A percentile compares a stretch with the other conserved stretches of the same genome.
Evolutionary conservation across 495 filamentous ascomycete genomes (phyloP).

Genomic region (Xylaria grammica): DNA sequence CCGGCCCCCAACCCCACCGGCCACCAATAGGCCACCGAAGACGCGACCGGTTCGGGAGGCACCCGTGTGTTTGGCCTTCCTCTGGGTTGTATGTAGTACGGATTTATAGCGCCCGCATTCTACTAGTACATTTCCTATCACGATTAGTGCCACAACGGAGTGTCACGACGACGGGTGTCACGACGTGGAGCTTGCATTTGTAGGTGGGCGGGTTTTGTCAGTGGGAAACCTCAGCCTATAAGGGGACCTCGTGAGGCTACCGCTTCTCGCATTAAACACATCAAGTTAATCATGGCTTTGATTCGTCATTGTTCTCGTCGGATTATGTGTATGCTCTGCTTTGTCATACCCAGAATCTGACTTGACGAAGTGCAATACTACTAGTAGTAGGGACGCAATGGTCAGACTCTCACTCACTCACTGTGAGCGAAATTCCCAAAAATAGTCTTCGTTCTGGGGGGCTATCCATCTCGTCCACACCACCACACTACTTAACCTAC

Average conservation of each 20-base stretch:
- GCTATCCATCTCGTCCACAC: background rate
- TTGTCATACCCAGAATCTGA: background rate
- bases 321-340: background rate
- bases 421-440: constrained; percentile 12
- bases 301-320: background rate
- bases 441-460: constrained; percentile 24
- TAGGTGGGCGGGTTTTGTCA: background rate
- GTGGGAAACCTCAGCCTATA: background rate
- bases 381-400: background rate
- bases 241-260: background rate
- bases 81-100: background rate
- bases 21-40: background rate
- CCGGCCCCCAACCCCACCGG: background rate
- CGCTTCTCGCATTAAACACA: background rate
- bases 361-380: constrained; percentile 9
- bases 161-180: background rate
- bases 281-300: background rate
- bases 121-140: background rate
- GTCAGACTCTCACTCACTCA: background rate
- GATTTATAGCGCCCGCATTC: background rate
- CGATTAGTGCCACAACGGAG: too few relatives aligned
- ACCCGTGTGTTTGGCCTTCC: constrained; percentile 9
- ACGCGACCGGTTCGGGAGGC: background rate
- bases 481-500: too few relatives aligned
- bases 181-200: constrained; percentile 9